Percentiles rank a stretch among this genome's conserved stretches.
Conservation (phyloP, 106 monocot species). For the Allium sativum region DNA sequence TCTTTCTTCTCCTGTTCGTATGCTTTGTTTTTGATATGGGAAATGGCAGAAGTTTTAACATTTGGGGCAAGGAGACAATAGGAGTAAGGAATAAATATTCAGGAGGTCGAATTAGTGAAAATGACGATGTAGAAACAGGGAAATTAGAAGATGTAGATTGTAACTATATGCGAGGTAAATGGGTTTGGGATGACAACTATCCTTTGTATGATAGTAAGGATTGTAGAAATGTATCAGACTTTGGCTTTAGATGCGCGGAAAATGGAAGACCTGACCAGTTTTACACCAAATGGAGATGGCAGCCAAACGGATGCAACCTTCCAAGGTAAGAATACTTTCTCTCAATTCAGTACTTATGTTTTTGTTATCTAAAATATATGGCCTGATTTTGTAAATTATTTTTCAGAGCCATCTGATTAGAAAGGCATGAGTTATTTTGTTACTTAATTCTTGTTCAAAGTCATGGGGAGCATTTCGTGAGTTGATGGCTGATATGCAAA, state of each 20-base stretch:
- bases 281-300: slow-evolving; percentile 65
- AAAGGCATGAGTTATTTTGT: too few relatives aligned
- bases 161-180: slow-evolving; percentile 42
- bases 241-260: slow-evolving; percentile 56
- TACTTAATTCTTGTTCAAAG: too few relatives aligned
- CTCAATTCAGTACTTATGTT: not conserved
- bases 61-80: too few relatives aligned
- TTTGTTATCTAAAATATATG: not conserved
- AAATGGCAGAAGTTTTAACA: too few relatives aligned
- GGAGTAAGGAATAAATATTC: too few relatives aligned
- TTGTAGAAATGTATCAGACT: slow-evolving; percentile 37
- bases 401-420: too few relatives aligned
- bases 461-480: too few relatives aligned
- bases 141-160: slow-evolving; percentile 8
- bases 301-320: slow-evolving; percentile 36
- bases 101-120: not conserved
- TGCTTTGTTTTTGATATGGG: too few relatives aligned
- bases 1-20: too few relatives aligned
- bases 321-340: slow-evolving; percentile 23
- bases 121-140: not conserved
- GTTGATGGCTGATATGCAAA: too few relatives aligned
- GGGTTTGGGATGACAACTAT: slow-evolving; percentile 52
- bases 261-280: slow-evolving; percentile 46
- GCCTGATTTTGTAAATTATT: too few relatives aligned
- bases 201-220: slow-evolving; percentile 45